These are phyloP conservation scores for Waltergamsia citrina DNA, from an alignment of 2,329 filamentous ascomycete species.

Conservation along the genomic window DNA sequence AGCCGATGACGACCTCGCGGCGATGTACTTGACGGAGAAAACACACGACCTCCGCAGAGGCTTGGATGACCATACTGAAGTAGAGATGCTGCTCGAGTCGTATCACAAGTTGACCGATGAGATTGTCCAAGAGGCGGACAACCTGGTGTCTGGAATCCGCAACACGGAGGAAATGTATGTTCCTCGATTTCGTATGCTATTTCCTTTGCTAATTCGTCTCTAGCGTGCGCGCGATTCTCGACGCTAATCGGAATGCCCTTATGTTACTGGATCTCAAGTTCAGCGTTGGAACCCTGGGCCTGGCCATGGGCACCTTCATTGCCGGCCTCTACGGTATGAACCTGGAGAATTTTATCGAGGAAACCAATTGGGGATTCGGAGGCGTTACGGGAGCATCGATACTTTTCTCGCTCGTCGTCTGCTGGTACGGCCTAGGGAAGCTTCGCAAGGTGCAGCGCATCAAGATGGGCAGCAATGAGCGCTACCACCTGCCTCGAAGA, in stretches of 20 bases:
- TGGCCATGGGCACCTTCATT: slow-evolving; percentile 88
- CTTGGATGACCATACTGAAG: slow-evolving; percentile 86
- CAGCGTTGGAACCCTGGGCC: slow-evolving; percentile 87
- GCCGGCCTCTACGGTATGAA: slow-evolving; percentile 99
- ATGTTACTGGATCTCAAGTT: slow-evolving; percentile 98
- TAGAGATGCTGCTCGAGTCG: slow-evolving; percentile 93
- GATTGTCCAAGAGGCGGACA: slow-evolving; percentile 91
- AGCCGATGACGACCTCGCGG: slow-evolving; percentile 86
- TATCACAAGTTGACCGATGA: slow-evolving; percentile 98
- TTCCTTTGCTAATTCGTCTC: slow-evolving; percentile 12
- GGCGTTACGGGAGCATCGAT: slow-evolving; percentile 64
- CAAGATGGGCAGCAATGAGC: slow-evolving; percentile 58
- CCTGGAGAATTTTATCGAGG: slow-evolving; percentile 96
- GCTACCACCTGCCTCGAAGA: slow-evolving; percentile 24
- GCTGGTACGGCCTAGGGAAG: slow-evolving; percentile 74
- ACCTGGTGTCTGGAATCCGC: slow-evolving; percentile 85
- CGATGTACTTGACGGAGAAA: slow-evolving; percentile 95
- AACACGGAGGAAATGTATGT: slow-evolving; percentile 97
- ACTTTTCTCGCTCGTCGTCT: slow-evolving; percentile 66
- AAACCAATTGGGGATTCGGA: slow-evolving; percentile 78
- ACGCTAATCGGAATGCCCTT: slow-evolving; percentile 94
- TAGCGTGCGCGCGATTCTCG: slow-evolving; percentile 90
- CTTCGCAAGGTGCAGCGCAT: slow-evolving; percentile 80
- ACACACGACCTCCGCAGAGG: slow-evolving; percentile 60
- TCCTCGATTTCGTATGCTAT: background rate